Conservation (phyloP, 2,329 filamentous ascomycete genomes). For the Ciborinia camelliae region DNA sequence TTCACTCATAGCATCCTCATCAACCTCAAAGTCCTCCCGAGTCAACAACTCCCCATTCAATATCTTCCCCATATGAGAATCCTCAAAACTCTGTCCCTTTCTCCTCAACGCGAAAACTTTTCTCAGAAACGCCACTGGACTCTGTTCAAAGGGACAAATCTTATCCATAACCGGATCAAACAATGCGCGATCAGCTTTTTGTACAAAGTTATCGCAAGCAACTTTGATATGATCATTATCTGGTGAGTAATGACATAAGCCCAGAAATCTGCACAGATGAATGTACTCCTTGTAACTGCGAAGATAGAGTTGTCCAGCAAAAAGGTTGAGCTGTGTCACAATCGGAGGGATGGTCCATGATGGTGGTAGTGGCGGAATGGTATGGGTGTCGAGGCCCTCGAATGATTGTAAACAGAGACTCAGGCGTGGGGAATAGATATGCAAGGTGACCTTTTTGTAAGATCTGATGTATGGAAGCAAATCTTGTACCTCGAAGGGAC, state of each 20-base stretch:
- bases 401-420: slow-evolving; percentile 41
- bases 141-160: slow-evolving; percentile 38
- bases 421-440: slow-evolving; percentile 50
- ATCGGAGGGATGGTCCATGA: slow-evolving; percentile 25
- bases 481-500: slow-evolving; percentile 56
- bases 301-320: slow-evolving; percentile 66
- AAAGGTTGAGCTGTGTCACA: slow-evolving; percentile 56
- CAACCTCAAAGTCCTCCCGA: not conserved
- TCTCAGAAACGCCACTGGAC: slow-evolving; percentile 44
- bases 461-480: slow-evolving; percentile 44
- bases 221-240: slow-evolving; percentile 22
- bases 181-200: not conserved
- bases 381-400: slow-evolving; percentile 47
- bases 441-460: slow-evolving; percentile 42
- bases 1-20: not conserved
- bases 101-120: slow-evolving; percentile 38
- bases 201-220: slow-evolving; percentile 39
- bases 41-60: slow-evolving; percentile 39
- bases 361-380: slow-evolving; percentile 34
- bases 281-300: slow-evolving; percentile 52
- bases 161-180: slow-evolving; percentile 15
- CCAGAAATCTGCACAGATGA: slow-evolving; percentile 49
- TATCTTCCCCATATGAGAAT: slow-evolving; percentile 47
- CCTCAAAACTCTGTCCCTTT: slow-evolving; percentile 41
- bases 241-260: slow-evolving; percentile 42